Percentiles rank a stretch among this genome's conserved stretches.
phyloP scores from a whole-genome alignment of 768 basidiomycete species.

The Boletus subcaerulescens region DNA sequence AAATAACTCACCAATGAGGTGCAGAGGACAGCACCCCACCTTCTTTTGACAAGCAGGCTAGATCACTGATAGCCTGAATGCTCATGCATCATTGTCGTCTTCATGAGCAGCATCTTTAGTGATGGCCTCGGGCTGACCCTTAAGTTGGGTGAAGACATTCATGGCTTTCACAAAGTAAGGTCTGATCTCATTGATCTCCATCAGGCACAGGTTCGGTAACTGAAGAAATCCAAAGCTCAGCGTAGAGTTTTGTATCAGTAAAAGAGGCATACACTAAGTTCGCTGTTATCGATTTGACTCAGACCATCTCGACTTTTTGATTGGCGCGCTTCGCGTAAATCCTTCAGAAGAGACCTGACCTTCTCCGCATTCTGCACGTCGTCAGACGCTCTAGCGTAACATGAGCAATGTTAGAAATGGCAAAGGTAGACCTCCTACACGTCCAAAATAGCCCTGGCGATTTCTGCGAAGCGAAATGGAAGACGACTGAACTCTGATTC shows the following conservation, averaged over 20 bases:
- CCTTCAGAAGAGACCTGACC: conserved; percentile 82
- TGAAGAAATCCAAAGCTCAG: conserved; percentile 25
- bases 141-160: conserved; percentile 64
- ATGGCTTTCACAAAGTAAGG: conserved; percentile 86
- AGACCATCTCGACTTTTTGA: conserved; percentile 90
- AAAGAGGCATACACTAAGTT: conserved; percentile 64
- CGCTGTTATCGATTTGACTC: conserved; percentile 72
- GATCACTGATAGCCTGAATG: neutral
- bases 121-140: conserved; percentile 15
- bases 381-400: conserved; percentile 70
- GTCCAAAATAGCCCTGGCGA: conserved; percentile 90
- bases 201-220: conserved; percentile 81
- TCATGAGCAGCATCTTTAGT: conserved; percentile 3
- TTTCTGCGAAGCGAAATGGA: conserved; percentile 87
- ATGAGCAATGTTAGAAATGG: neutral
- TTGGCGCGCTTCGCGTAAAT: conserved; percentile 93
- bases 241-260: neutral
- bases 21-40: neutral
- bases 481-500: conserved; percentile 71
- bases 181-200: conserved; percentile 94
- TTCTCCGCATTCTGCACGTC: conserved; percentile 85
- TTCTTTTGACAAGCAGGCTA: neutral
- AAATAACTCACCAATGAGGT: neutral
- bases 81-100: conserved; percentile 4
- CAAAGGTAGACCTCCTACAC: conserved; percentile 51